These are phyloP conservation scores for Saposhnikovia divaricata DNA, from an alignment of 129 eudicot genomes.

Conservation along the genomic window DNA sequence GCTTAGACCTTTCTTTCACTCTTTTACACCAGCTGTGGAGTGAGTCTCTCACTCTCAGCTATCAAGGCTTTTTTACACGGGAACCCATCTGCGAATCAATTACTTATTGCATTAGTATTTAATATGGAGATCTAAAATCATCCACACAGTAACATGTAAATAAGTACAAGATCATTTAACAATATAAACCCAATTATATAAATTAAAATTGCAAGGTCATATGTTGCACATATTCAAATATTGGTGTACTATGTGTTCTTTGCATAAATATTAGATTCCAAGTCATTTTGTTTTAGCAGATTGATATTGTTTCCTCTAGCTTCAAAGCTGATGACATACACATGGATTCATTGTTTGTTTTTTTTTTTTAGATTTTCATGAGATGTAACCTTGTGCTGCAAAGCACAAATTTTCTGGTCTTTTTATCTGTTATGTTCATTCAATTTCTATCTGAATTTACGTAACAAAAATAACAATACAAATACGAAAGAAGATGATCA, in stretches of 20 bases:
- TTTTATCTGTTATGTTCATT: too few species aligned
- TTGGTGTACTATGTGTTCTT: background rate
- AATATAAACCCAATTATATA: background rate
- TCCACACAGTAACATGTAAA: background rate
- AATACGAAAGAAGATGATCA: background rate
- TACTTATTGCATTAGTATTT: background rate
- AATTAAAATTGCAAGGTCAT: too few species aligned
- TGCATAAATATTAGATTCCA: too few species aligned
- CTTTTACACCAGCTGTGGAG: constrained; percentile 97
- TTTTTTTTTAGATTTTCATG: background rate
- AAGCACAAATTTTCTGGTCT: background rate
- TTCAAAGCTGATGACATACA: background rate
- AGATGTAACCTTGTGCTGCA: background rate
- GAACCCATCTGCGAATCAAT: constrained; percentile 84
- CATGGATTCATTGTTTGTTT: background rate
- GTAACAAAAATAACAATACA: background rate
- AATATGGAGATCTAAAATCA: background rate
- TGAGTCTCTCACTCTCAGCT: constrained; percentile 88
- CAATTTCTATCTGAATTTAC: background rate
- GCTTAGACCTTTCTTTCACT: constrained; percentile 77
- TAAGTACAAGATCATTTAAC: background rate
- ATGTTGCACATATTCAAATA: background rate
- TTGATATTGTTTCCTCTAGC: background rate
- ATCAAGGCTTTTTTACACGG: constrained; percentile 73
- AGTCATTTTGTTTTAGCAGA: background rate